Evolutionary conservation across 1,139 yeast genomes (phyloP), one percentile per base, ranked within the genome.

Genomic region (Yamadazyma kanchanaburiensis): DNA sequence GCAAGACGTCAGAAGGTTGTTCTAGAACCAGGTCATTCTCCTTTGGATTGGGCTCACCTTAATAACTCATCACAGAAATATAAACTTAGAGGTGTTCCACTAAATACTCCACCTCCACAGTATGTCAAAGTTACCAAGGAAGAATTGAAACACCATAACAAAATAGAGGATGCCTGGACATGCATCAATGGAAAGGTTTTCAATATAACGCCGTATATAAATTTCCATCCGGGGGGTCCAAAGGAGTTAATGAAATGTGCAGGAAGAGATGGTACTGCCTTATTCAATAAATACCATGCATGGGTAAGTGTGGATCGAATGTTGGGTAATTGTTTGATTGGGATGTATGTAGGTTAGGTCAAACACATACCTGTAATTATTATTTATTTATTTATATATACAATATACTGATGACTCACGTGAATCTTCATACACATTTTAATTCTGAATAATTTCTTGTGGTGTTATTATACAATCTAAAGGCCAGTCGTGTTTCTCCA

Each of bases 201-300:
- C 59, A 86, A 89, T 48, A 67, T 91, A 18, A 80, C 96, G 0
- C 80, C 85, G 7, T 91, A 91, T 54, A 55, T 91, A 20, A 66
- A 76, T 34, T 91, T 80, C 53, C 98, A 91, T 46, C 98, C 98
- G 0, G 98, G 98, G 15, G 98, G 98, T 1, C 79, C 69, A 3
- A 77, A 74, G 5, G 88, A 88, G 48, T 60, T 91, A 26, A 65
- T 85, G 76, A 74, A 77, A 34, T 76, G 85, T 46, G 94, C 95
- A 0, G 96, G 96, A 0, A 67, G 68, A 37, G 96, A 89, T 50
- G 94, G 94, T 1, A 87, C 96, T 1, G 46, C 58, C n/a, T 48
- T 86, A 39, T 91, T 91, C 48, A 78, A 80, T 55, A 78, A 79
- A 54, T 84, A 83, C 41, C 96, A 88, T 51, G 67, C 86, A 17